These are phyloP conservation scores for Solanum hybrid DNA, from an alignment of 305 asterid species.

Conservation along the genomic window DNA sequence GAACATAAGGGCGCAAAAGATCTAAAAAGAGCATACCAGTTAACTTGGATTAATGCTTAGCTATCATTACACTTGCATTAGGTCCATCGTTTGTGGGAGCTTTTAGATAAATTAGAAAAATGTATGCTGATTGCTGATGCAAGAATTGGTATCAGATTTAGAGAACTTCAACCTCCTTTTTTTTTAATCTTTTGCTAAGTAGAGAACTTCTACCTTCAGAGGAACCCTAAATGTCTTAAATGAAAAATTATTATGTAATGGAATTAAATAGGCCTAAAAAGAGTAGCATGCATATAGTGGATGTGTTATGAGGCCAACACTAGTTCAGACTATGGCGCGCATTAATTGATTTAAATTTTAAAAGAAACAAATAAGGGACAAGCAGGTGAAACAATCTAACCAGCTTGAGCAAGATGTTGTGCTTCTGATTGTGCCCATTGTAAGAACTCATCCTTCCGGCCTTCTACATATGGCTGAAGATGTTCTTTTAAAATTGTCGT, in stretches of 20 bases:
- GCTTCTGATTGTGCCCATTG: slow-evolving; percentile 62
- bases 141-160: not conserved
- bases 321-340: not conserved
- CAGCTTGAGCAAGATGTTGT: slow-evolving; percentile 57
- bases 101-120: not conserved
- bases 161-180: not conserved
- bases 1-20: not conserved
- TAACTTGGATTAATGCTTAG: not conserved
- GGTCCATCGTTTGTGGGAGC: not conserved
- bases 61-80: not conserved
- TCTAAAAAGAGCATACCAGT: not conserved
- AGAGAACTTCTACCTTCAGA: not conserved
- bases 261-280: not conserved
- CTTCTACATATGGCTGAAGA: slow-evolving; percentile 58
- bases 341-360: not conserved
- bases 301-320: not conserved
- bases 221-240: not conserved
- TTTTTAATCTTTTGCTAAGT: not conserved
- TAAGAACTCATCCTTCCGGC: slow-evolving; percentile 47
- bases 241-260: not conserved
- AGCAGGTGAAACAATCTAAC: slow-evolving; percentile 16
- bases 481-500: slow-evolving; percentile 37
- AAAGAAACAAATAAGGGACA: not conserved
- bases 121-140: not conserved
- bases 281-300: not conserved